Conservation (phyloP, 208 protist species). For the Trypanosoma lewisi region DNA sequence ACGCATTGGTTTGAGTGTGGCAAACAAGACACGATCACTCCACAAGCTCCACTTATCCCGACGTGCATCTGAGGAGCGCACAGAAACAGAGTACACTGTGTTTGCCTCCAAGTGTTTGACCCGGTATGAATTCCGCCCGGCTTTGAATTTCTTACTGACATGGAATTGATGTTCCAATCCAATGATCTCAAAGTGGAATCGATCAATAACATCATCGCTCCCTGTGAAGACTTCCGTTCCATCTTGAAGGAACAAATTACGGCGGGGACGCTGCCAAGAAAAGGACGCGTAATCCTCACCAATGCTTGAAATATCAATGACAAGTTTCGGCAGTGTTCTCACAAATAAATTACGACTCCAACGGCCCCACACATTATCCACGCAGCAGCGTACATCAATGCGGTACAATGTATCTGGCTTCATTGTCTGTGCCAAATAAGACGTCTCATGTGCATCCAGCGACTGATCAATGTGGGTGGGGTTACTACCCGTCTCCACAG, state of each 20-base stretch:
- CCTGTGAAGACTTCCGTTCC: constrained; percentile 53
- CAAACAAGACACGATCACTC: constrained; percentile 74
- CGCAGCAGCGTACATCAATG: constrained; percentile 77
- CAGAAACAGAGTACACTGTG: constrained; percentile 68
- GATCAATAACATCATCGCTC: constrained; percentile 40
- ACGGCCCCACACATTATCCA: constrained; percentile 82
- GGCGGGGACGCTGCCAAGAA: constrained; percentile 62
- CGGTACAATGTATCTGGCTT: constrained; percentile 76
- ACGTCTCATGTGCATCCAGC: constrained; percentile 23
- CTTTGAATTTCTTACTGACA: constrained; percentile 79
- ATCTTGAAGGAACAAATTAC: constrained; percentile 55
- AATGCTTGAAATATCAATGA: constrained; percentile 59
- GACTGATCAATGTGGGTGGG: constrained; percentile 49
- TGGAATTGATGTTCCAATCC: constrained; percentile 62
- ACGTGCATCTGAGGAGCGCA: constrained; percentile 63
- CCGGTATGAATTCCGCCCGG: constrained; percentile 55
- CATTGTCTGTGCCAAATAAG: constrained; percentile 54
- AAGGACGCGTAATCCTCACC: constrained; percentile 80
- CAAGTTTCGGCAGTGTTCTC: constrained; percentile 78
- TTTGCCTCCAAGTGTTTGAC: constrained; percentile 76
- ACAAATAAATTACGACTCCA: constrained; percentile 79
- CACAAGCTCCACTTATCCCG: constrained; percentile 58
- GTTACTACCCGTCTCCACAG: constrained; percentile 27
- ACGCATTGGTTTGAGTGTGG: constrained; percentile 76
- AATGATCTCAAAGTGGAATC: constrained; percentile 82